A percentile compares a stretch with the other conserved stretches of the same genome.
These are phyloP conservation scores for Phanerochaete sordida DNA, from an alignment of 768 basidiomycete species.

Conservation along the genomic window DNA sequence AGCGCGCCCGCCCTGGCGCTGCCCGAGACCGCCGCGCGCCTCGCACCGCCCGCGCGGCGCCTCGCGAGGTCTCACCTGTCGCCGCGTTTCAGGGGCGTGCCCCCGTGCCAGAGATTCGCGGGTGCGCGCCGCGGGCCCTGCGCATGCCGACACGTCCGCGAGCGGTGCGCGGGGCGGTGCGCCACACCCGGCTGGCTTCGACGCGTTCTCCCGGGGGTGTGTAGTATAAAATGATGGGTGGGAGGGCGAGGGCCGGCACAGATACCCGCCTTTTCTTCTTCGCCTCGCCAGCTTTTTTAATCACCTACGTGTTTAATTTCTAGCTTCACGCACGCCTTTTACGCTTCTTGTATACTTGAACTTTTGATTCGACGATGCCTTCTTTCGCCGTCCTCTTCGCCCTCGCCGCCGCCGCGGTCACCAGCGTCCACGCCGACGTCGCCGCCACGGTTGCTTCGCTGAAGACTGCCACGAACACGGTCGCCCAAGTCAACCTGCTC, in stretches of 20 bases:
- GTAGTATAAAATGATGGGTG: not conserved
- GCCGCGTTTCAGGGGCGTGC: no score
- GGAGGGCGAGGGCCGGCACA: not conserved
- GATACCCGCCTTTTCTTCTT: not conserved
- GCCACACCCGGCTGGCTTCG: no score
- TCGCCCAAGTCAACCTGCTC: constrained; percentile 21
- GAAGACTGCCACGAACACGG: constrained; percentile 17
- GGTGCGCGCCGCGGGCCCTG: no score
- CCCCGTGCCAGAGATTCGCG: no score
- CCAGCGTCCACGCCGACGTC: constrained; percentile 1
- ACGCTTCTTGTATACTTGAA: not conserved
- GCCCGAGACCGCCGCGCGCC: no score
- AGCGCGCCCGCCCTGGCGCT: no score
- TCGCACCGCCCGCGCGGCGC: no score
- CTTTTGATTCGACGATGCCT: constrained; percentile 13
- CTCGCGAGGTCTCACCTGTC: no score
- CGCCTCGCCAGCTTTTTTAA: not conserved
- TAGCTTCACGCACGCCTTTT: not conserved
- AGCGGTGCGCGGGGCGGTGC: not conserved
- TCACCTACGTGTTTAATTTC: not conserved
- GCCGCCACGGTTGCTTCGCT: constrained; percentile 17
- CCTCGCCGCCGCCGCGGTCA: constrained; percentile 12
- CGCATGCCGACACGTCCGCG: not conserved
- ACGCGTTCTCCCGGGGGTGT: no score
- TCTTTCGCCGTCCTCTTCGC: constrained; percentile 12